Evolutionary conservation across 345 rosid genomes (phyloP).

Genomic region (Pistacia vera): DNA sequence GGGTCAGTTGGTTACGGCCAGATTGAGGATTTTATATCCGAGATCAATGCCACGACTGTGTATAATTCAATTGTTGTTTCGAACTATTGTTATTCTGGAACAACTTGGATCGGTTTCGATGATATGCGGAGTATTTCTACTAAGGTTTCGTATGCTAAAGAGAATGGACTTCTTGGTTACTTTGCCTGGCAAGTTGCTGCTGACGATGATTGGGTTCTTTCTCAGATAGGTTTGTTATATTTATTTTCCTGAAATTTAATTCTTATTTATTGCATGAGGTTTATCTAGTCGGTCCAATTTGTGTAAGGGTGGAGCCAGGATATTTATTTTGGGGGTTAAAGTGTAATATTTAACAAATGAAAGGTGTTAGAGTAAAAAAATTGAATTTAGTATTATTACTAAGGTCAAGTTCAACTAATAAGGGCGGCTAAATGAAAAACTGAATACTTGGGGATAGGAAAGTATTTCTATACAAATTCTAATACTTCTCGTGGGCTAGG

Average conservation of each 20-base stretch:
- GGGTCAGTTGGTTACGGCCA: constrained; percentile 21
- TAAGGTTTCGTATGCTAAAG: constrained; percentile 33
- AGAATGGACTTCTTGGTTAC: constrained; percentile 36
- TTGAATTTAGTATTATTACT: too few species aligned
- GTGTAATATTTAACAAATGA: too few species aligned
- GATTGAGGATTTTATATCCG: constrained; percentile 20
- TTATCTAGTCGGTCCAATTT: too few species aligned
- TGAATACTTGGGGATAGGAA: too few species aligned
- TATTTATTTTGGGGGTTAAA: too few species aligned
- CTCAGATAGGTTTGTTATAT: neutral
- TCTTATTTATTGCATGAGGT: too few species aligned
- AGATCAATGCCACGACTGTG: constrained; percentile 24
- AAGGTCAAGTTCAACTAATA: too few species aligned
- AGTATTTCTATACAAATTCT: too few species aligned
- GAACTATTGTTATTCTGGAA: constrained; percentile 32
- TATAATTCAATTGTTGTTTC: constrained; percentile 30
- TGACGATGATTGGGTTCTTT: constrained; percentile 16
- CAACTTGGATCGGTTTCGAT: constrained; percentile 40
- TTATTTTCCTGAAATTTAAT: neutral
- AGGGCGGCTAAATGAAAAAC: too few species aligned
- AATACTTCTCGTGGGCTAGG: too few species aligned
- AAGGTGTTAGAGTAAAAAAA: too few species aligned
- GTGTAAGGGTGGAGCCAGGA: too few species aligned
- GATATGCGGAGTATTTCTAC: constrained; percentile 23
- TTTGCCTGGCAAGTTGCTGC: constrained; percentile 42